Evolutionary conservation across 2,329 filamentous ascomycete genomes (phyloP).

Genomic region (Myotisia sp.): DNA sequence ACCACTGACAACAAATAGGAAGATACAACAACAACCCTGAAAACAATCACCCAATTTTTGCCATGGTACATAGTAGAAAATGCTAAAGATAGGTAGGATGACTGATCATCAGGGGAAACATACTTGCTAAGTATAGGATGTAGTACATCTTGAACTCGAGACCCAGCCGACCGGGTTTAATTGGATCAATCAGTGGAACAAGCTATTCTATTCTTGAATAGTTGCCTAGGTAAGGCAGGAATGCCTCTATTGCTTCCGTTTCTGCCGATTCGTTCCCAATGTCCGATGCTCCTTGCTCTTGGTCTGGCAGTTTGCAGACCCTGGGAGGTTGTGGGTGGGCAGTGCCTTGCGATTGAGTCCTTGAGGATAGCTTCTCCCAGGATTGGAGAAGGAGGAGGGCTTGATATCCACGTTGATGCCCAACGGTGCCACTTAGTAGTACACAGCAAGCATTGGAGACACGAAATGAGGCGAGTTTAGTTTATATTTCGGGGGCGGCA

Average conservation of each 20-base stretch:
- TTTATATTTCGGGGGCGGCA: slow-evolving; percentile 8
- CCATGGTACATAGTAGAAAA: too few species aligned
- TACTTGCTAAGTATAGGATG: slow-evolving; percentile 58
- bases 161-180: slow-evolving; percentile 9
- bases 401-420: slow-evolving; percentile 10
- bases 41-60: too few species aligned
- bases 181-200: too few species aligned
- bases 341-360: too few species aligned
- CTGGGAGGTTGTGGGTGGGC: too few species aligned
- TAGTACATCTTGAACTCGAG: slow-evolving; percentile 29
- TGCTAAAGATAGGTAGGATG: too few species aligned
- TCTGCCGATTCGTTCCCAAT: slow-evolving; percentile 3
- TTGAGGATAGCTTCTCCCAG: too few species aligned
- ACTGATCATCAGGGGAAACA: too few species aligned
- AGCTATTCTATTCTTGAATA: slow-evolving; percentile 11
- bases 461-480: slow-evolving; percentile 8
- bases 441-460: slow-evolving; percentile 7
- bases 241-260: slow-evolving; percentile 7
- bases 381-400: slow-evolving; percentile 10
- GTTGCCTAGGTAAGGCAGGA: slow-evolving; percentile 4
- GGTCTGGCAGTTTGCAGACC: slow-evolving; percentile 11
- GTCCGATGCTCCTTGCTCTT: slow-evolving; percentile 15
- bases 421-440: slow-evolving; percentile 7
- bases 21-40: too few species aligned
- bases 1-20: too few species aligned